Base-by-base conservation (phyloP, 2,329 filamentous ascomycete genomes). In the Cladorrhinum sp. region DNA sequence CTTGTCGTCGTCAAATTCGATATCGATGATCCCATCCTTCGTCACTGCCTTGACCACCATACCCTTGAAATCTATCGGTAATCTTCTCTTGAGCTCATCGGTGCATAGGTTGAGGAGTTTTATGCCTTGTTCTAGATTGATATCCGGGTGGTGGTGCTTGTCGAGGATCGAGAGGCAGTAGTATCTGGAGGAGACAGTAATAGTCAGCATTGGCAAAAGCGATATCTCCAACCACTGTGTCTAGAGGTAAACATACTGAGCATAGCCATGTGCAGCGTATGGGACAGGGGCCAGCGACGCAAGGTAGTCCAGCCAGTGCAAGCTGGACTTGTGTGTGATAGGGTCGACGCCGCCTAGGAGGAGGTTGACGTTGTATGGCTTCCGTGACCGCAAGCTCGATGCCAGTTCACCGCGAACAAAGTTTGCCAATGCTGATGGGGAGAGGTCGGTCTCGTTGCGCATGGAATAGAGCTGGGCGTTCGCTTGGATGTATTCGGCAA, bases 21-120 rank as follows among this genome's bases (percentile, higher is more conserved):
- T 84, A 70, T 95, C 91, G 68, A 85, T 80, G 64, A 99, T 89
- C 10, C 96, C 95, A 69, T 98, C 92, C 79, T 96, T 96, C 64
- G 92, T 96, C 71, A 99, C 87, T 36, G 92, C 90, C 83, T 98
- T 98, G 70, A 99, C 93, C 57, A 83, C 72, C 87, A 96, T 91
- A 41, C 95, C 95, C 84, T 99, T 99, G 85, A 98, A 99, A 76
- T 99, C 95, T 73, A 99, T 93, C 62, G 95, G 95, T 82, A 99
- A 85, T 77, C 96, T 86, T 75, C 95, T 87, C 85, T 97, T 96
- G 74, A 99, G 80, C 82, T 99, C 95, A 75, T 98, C 93, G 68
- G 91, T 95, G 80, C 95, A 99, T 88, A 97, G 90, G 70, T 86
- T 88, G 71, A 99, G 81, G 65, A 99, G 86, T 82, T 96, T 95